A percentile compares a stretch with the other conserved stretches of the same genome.
Conservation (phyloP, 495 filamentous ascomycete species). For the Aspergillus nanangensis region DNA sequence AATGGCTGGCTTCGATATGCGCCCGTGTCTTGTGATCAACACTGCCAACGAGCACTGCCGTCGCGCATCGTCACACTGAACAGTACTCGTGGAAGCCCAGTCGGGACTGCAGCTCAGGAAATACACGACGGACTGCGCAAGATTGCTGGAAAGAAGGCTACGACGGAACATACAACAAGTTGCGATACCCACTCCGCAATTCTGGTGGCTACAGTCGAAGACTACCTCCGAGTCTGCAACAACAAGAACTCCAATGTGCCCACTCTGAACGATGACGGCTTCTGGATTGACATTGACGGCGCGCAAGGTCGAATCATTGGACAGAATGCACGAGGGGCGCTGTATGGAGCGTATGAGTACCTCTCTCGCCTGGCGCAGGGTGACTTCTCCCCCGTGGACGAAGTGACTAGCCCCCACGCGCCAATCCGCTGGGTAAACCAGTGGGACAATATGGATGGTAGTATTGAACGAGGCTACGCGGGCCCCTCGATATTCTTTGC, state of each 20-base stretch:
- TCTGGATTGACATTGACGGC: constrained; percentile 49
- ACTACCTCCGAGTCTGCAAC: constrained; percentile 41
- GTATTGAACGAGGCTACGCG: constrained; percentile 66
- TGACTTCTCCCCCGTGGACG: constrained; percentile 50
- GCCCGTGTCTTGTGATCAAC: constrained; percentile 37
- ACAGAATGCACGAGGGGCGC: constrained; percentile 61
- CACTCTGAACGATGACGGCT: constrained; percentile 57
- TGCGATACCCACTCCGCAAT: constrained; percentile 32
- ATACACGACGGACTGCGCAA: constrained; percentile 52
- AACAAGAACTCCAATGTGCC: constrained; percentile 25
- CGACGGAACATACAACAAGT: constrained; percentile 20
- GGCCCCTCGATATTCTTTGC: constrained; percentile 67
- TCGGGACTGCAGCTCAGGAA: constrained; percentile 55
- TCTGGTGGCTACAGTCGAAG: constrained; percentile 53
- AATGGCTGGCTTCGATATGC: constrained; percentile 65
- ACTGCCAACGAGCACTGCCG: constrained; percentile 33
- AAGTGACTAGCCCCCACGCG: constrained; percentile 53
- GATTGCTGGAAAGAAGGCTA: constrained; percentile 45
- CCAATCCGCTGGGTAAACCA: constrained; percentile 69
- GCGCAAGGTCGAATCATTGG: constrained; percentile 54
- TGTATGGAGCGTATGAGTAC: constrained; percentile 69
- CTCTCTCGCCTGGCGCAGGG: constrained; percentile 59
- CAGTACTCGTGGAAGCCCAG: constrained; percentile 44
- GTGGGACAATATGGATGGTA: constrained; percentile 71
- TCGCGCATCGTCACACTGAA: constrained; percentile 53